Percentiles rank a stretch among this genome's conserved stretches.
These are phyloP conservation scores for Pseudofabraea citricarpa DNA, from an alignment of 2,329 filamentous ascomycete species.

Conservation along the genomic window DNA sequence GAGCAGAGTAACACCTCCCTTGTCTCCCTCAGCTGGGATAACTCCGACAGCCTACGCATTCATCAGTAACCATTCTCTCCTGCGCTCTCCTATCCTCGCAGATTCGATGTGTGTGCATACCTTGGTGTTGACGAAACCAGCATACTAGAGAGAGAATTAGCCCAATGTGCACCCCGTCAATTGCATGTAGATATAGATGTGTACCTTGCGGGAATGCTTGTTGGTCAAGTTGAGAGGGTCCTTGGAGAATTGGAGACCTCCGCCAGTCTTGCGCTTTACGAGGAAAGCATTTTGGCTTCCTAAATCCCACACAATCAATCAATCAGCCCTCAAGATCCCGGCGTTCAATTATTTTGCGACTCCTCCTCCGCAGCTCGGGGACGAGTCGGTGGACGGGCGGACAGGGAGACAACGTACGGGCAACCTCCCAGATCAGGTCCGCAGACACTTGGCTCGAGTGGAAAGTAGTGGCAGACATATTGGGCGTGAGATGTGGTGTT, in stretches of 20 bases:
- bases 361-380: too few relatives aligned
- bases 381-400: too few relatives aligned
- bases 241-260: slow-evolving; percentile 84
- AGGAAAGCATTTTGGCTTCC: slow-evolving; percentile 86
- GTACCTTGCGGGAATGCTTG: slow-evolving; percentile 85
- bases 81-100: neutral
- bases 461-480: slow-evolving; percentile 37
- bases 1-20: slow-evolving; percentile 74
- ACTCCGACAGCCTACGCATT: slow-evolving; percentile 68
- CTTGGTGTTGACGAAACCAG: slow-evolving; percentile 91
- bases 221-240: slow-evolving; percentile 93
- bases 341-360: too few relatives aligned
- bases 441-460: slow-evolving; percentile 72
- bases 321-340: too few relatives aligned
- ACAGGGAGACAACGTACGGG: slow-evolving; percentile 62
- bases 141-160: slow-evolving; percentile 55
- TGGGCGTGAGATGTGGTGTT: slow-evolving; percentile 13
- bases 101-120: slow-evolving; percentile 43
- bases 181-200: slow-evolving; percentile 12
- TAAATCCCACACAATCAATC: slow-evolving; percentile 34
- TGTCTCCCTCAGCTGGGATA: slow-evolving; percentile 54
- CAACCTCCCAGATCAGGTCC: slow-evolving; percentile 92
- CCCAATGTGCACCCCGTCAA: neutral
- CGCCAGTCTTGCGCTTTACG: slow-evolving; percentile 78
- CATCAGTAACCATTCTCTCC: slow-evolving; percentile 13